phyloP scores from a whole-genome alignment of 2,329 filamentous ascomycete species.

The Fusarium dlaminii region DNA sequence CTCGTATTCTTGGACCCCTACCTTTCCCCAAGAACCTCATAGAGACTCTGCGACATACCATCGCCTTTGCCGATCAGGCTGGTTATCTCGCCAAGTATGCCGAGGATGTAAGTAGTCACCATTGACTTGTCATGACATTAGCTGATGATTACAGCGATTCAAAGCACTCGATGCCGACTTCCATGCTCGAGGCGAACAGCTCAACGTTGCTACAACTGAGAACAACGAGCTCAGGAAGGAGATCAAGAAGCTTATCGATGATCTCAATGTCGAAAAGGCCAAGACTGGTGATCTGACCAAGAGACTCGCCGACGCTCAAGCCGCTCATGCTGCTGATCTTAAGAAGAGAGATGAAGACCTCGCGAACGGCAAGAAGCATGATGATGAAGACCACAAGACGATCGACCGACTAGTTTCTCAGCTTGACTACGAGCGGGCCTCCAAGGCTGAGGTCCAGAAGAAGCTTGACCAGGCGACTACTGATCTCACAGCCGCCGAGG shows the following conservation, averaged over 20 bases:
- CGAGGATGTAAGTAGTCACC: neutral
- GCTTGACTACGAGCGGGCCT: neutral
- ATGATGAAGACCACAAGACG: neutral
- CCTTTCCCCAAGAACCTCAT: slow-evolving; percentile 24
- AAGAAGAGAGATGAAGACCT: neutral
- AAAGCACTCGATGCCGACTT: neutral
- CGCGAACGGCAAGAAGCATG: neutral
- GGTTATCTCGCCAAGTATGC: neutral
- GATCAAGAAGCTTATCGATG: neutral
- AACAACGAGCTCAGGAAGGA: neutral
- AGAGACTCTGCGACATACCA: slow-evolving; percentile 14
- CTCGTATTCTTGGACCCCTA: slow-evolving; percentile 2
- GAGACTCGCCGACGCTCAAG: neutral
- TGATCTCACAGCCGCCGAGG: neutral
- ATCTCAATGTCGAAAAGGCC: neutral
- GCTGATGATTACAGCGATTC: neutral
- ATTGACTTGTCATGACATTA: neutral
- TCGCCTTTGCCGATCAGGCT: slow-evolving; percentile 22
- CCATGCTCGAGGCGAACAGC: neutral
- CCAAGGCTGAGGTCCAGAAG: neutral
- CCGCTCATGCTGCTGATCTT: neutral
- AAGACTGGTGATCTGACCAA: neutral
- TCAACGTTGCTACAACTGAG: neutral
- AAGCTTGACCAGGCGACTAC: neutral
- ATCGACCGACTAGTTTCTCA: neutral